phyloP scores from a whole-genome alignment of 306 rosid genomes.

The Arachis stenosperma region DNA sequence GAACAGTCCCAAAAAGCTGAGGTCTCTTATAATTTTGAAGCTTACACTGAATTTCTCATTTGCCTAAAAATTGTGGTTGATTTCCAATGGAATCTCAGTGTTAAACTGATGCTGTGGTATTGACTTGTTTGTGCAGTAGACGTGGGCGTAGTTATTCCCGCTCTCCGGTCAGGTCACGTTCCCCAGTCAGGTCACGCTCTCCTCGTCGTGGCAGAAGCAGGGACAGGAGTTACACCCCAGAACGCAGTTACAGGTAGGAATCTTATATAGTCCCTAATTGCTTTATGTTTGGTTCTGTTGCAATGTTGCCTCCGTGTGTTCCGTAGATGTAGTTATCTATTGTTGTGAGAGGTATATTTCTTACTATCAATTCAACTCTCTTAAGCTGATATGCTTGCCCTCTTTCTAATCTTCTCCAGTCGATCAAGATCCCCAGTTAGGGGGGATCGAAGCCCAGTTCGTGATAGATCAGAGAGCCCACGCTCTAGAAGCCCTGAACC shows the following conservation, averaged over 20 bases:
- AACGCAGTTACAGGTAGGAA: conserved; percentile 70
- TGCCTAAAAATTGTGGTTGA: background rate
- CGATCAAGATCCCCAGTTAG: conserved; percentile 72
- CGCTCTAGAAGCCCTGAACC: conserved; percentile 46
- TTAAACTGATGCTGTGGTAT: conserved; percentile 4
- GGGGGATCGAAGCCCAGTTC: conserved; percentile 58
- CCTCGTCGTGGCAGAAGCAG: conserved; percentile 75
- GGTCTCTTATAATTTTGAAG: conserved; percentile 37
- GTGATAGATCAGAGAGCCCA: conserved; percentile 58
- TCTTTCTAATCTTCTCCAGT: conserved; percentile 45
- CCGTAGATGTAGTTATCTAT: background rate
- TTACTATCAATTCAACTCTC: background rate
- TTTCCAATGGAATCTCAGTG: background rate
- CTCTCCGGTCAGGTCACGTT: conserved; percentile 51
- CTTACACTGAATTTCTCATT: background rate
- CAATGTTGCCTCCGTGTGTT: background rate
- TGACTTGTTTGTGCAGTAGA: conserved; percentile 33
- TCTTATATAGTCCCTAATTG: background rate
- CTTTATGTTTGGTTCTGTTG: conserved; percentile 3
- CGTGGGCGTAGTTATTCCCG: conserved; percentile 54
- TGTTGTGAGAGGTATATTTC: background rate
- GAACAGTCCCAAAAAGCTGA: conserved; percentile 65
- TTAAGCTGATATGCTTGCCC: background rate
- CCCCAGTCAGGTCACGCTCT: conserved; percentile 62
- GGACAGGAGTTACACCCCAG: conserved; percentile 70